Base-by-base conservation (phyloP, 2,329 filamentous ascomycete species). In the Ascosphaera aggregata region DNA sequence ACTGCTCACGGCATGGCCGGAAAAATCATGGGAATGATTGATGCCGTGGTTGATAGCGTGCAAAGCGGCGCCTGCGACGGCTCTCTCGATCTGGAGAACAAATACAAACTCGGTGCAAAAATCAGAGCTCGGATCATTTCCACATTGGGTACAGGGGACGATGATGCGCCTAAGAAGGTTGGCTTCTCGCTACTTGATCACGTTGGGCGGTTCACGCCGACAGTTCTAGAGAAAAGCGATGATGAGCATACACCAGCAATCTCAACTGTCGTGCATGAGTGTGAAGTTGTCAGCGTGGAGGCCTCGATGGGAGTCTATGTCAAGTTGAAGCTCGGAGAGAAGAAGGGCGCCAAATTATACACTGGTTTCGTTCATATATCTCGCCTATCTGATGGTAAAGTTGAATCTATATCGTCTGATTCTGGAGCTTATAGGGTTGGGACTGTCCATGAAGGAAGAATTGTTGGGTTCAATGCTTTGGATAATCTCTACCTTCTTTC, bases 361-460 rank as follows among this genome's bases (percentile, higher is more conserved):
- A 64, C 71, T n/a, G 81, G 81, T 8, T 98, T 94, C 51, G 84
- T 91, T 17, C 89, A 98, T 55, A 91, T 98, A 46, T 98, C 89
- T 1, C 73, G 80, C 45, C 70, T 98, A 43, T 79, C 86, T 42
- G 86, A 98, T 54, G 76, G 77, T 47, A 92, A 89, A 54, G 69
- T 94, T 39, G 89, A 95, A 45, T 71, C 71, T 1, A 64, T 98
- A 3, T 80, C 80, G 11, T 72, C 81, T 45, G 65, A 72, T 2
- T 74, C 73, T 15, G 89, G 89, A 0, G 67, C 76, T 2, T 94
- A 75, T 62, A 80, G 82, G 55, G 53, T 79, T 16, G 82, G 73
- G 32, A 77, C 84, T 0, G 70, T 68, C 13, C 89, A 98, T 57
- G 71, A 74, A 39, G 82, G 78, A 32, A 75, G 89, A 43, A 67